phyloP scores from a whole-genome alignment of 73 alveolate genomes.

The Paramecium biaurelia region DNA sequence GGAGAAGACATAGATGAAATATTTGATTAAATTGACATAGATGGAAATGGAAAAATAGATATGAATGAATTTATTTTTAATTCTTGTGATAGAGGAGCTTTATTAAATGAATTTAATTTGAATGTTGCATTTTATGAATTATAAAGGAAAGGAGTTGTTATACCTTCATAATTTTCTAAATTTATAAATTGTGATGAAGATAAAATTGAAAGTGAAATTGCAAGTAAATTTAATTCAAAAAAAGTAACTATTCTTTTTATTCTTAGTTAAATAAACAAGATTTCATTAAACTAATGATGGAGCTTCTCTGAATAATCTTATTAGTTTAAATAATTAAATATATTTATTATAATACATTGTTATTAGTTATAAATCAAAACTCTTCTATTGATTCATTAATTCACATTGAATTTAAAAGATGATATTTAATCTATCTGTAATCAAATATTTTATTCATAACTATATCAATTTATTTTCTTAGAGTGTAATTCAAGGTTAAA shows the following conservation, averaged over 20 bases:
- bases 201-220: background rate
- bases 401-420: too few species aligned
- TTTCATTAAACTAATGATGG: background rate
- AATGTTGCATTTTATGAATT: background rate
- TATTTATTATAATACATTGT: too few species aligned
- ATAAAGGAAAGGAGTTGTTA: background rate
- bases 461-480: too few species aligned
- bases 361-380: too few species aligned
- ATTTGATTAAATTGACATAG: background rate
- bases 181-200: background rate
- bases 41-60: conserved; percentile 1
- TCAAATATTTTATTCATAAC: too few species aligned
- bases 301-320: background rate
- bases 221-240: background rate
- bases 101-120: background rate
- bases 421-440: too few species aligned
- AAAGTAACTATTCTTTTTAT: background rate
- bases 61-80: background rate
- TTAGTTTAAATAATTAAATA: too few species aligned
- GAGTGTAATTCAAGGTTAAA: too few species aligned
- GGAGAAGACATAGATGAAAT: background rate
- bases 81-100: background rate
- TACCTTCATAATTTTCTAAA: background rate
- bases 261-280: background rate
- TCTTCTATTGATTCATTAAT: too few species aligned